A percentile compares a stretch with the other conserved stretches of the same genome.
phyloP scores from a whole-genome alignment of 2,329 filamentous ascomycete genomes.

The Emmonsiellopsis sp. region DNA sequence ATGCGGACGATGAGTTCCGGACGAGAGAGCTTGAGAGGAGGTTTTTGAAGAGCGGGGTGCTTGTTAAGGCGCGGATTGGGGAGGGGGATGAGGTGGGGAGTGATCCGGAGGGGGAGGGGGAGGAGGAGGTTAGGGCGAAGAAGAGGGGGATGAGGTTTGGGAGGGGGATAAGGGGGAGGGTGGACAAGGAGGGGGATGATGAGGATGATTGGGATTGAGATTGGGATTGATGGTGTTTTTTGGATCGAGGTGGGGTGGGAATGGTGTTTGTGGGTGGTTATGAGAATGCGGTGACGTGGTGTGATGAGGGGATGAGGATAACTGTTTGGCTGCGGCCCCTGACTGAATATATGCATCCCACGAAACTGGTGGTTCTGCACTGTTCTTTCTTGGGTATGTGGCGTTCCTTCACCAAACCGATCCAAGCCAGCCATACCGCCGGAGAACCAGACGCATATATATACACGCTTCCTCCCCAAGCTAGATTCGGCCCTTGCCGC shows the following conservation, averaged over 20 bases:
- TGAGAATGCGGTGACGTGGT: background rate
- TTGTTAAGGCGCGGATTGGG: constrained; percentile 26
- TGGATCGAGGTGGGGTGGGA: background rate
- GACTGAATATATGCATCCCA: no score
- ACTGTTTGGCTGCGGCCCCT: no score
- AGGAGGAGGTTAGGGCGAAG: constrained; percentile 15
- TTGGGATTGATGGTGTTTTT: constrained; percentile 32
- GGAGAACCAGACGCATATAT: no score
- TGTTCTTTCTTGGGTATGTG: no score
- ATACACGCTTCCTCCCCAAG: no score
- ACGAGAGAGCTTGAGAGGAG: constrained; percentile 33
- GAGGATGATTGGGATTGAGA: constrained; percentile 33
- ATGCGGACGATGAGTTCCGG: constrained; percentile 31
- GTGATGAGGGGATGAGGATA: background rate
- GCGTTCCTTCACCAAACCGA: no score
- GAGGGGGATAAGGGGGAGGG: constrained; percentile 10
- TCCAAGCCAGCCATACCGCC: no score
- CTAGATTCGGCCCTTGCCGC: no score
- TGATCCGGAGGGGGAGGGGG: constrained; percentile 15
- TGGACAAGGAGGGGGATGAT: constrained; percentile 23
- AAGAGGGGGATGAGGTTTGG: constrained; percentile 16
- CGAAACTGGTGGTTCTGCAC: no score
- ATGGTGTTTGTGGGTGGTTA: background rate
- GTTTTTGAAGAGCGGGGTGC: constrained; percentile 29
- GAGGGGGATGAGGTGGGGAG: constrained; percentile 16